Evolutionary conservation across 2,329 filamentous ascomycete species (phyloP), one percentile per base, ranked within the genome.

Genomic region (Stemphylium lycopersici): DNA sequence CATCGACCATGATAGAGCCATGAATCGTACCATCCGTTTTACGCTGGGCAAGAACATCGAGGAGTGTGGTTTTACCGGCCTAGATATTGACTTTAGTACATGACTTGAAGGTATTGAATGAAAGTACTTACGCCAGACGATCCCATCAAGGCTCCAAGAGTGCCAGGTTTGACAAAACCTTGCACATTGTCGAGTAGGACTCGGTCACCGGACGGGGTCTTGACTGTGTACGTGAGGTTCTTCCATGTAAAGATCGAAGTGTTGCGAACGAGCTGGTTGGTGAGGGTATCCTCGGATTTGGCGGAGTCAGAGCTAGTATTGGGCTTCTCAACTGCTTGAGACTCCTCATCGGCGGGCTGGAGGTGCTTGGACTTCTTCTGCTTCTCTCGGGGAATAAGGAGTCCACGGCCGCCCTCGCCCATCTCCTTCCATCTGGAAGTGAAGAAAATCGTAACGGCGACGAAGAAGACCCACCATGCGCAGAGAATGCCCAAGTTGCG

Each of bases 11-110:
- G 85, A 95, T 92, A 62, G 91, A 87, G 47, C 92, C 92, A 6
- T 84, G 86, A 33, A 96, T 89, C 15, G 93, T 87, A 75, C 92
- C 91, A 84, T 91, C 91, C 1, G 88, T 90, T 13, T 88, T 87
- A 69, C 91, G 87, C 55, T 88, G 88, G 26, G 92, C 92, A 6
- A 72, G 50, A 10, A 66, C 65, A 38, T 72, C 61, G 1, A 73
- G 56, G 2, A 73, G 52, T 4, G 68, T 70, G 0, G 68, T 73
- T 46, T 73, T 73, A 5, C 69, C 70, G 3, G 69, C 56, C 43
- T 78, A 81, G 42, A 85, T 83, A 1, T 13, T 34, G 22, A 33
- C 22, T 81, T 87, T 5, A 88, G 79, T 46, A 84, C 78, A 65
- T 88, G 88, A 71, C 20, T 69, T 48, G 26, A 68, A 55, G 8